Evolutionary conservation across 257 asterid species (phyloP).

Genomic region (Solanum virginianum): DNA sequence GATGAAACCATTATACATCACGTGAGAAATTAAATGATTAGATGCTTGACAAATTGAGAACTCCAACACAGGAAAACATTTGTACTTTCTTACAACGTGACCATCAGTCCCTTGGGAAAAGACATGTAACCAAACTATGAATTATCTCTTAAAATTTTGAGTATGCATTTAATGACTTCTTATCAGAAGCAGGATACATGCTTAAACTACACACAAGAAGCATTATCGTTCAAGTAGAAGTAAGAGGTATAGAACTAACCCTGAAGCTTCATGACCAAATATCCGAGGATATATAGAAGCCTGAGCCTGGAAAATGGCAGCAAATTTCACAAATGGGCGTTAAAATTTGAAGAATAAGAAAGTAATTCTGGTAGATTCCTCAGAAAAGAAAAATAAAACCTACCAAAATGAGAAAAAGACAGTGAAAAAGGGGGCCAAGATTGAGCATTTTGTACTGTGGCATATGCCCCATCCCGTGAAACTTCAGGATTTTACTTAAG

Average conservation of each 20-base stretch:
- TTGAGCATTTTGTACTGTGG: not conserved
- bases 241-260: constrained; percentile 34
- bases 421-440: not conserved
- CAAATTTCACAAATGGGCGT: not conserved
- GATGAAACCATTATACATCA: not conserved
- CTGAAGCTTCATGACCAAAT: constrained; percentile 97
- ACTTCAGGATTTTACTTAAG: not conserved
- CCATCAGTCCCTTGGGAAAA: not conserved
- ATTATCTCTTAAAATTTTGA: not conserved
- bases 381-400: not conserved
- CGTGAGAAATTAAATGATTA: not conserved
- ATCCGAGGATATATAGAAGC: constrained; percentile 68
- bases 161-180: not conserved
- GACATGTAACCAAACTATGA: not conserved
- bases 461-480: not conserved
- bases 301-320: constrained; percentile 43
- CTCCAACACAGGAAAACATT: not conserved
- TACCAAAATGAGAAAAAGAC: not conserved
- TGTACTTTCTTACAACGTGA: not conserved
- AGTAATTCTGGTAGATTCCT: not conserved
- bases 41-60: not conserved
- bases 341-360: not conserved
- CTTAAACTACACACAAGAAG: not conserved
- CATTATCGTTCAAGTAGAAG: not conserved
- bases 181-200: not conserved